Percentiles rank a stretch among this genome's conserved stretches.
Conservation (phyloP, 805 yeast genomes). For the Sungouiella thailandica region DNA sequence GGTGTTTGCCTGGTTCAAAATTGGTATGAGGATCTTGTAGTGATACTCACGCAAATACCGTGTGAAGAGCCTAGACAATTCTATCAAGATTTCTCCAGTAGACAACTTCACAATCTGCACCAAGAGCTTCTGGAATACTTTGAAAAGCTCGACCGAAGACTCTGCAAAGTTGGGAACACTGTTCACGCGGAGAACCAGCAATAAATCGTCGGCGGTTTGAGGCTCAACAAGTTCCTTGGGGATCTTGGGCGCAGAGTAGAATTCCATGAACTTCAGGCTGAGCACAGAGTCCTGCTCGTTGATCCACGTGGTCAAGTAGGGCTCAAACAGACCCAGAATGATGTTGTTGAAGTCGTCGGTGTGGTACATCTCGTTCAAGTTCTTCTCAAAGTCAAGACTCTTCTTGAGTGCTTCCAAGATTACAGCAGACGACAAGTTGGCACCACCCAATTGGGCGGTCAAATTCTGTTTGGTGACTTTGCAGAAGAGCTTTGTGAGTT, state of each 20-base stretch:
- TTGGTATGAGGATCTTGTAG: slow-evolving; percentile 27
- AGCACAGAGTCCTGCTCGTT: slow-evolving; percentile 71
- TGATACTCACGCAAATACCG: slow-evolving; percentile 54
- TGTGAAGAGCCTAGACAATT: slow-evolving; percentile 54
- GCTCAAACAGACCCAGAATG: slow-evolving; percentile 71
- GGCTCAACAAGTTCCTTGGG: slow-evolving; percentile 32
- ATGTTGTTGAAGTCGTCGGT: slow-evolving; percentile 39
- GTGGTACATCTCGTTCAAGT: slow-evolving; percentile 58
- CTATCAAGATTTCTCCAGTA: slow-evolving; percentile 11
- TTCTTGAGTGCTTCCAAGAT: slow-evolving; percentile 66
- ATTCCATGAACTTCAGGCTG: slow-evolving; percentile 58
- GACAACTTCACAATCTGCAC: slow-evolving; percentile 24
- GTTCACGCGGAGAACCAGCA: slow-evolving; percentile 38
- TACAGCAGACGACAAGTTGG: slow-evolving; percentile 53
- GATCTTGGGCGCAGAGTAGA: slow-evolving; percentile 52
- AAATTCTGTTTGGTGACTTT: slow-evolving; percentile 66
- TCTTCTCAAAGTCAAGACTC: slow-evolving; percentile 80
- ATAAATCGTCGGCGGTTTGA: slow-evolving; percentile 19
- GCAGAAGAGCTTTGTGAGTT: slow-evolving; percentile 60
- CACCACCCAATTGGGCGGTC: slow-evolving; percentile 40
- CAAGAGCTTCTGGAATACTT: slow-evolving; percentile 66
- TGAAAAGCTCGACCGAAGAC: slow-evolving; percentile 83
- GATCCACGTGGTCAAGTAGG: slow-evolving; percentile 81
- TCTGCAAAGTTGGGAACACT: slow-evolving; percentile 66
- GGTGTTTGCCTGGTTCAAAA: slow-evolving; percentile 20